Evolutionary conservation across 768 basidiomycete genomes (phyloP), one percentile per base, ranked within the genome.

Genomic region (Suillus bovinus): DNA sequence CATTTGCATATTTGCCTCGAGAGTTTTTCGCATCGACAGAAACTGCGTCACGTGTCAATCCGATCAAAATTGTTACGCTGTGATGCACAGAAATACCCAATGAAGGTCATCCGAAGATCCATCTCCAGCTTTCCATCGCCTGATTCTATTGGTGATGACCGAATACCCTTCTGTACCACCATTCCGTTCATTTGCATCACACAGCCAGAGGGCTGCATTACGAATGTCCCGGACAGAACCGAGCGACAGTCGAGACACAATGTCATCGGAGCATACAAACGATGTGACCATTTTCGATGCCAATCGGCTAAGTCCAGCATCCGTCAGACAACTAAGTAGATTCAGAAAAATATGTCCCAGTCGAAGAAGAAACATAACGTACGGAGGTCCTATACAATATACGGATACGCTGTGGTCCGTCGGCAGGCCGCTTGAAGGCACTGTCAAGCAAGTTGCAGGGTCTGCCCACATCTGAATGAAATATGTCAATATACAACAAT

Each of bases 301-400:
- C 27, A 90, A 79, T 47, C 79, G 82, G 60, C 85, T 81, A 20
- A 94, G 80, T 17, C 80, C 77, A 1, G 84, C 77, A 64, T 90
- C 88, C 29, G 82, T 78, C 13, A 93, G 76, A 58, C 89, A 86
- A 34, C 89, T 90, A 62, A 9, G 36, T 33, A 56, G 41, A 33
- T 57, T 20, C 27, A 34, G 33, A 10, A 36, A 38, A 22, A 9
- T 27, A 61, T 49, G 29, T n/a, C 27, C 52, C 29, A 42, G 11
- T 29, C n/a, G 20, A 13, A 20, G 20, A 42, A 29, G 50, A 55
- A 38, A 29, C 38, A 20, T 27, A 38, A 80, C 87, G 44, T 76
- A 93, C 84, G 91, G 91, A 47, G 92, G 90, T 24, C 85, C 91
- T 71, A 92, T 89, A 68, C 88, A 89, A 69, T 90, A 93, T 2